Evolutionary conservation across 108 stramenopile species (phyloP).

Genomic region (Pseudonitzschia multiseries): DNA sequence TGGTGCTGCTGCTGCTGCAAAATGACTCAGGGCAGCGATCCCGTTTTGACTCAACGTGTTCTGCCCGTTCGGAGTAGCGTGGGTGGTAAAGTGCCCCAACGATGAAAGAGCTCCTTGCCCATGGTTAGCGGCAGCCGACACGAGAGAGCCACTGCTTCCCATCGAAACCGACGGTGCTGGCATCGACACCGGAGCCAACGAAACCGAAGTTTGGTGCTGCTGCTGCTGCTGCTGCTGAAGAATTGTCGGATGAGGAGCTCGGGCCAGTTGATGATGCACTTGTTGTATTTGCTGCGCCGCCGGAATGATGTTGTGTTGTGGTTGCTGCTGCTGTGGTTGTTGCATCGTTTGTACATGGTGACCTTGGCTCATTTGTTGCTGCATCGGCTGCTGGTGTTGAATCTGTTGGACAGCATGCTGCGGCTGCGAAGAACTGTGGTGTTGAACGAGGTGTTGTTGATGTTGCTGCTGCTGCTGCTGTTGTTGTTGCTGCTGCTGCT

Average conservation of each 20-base stretch:
- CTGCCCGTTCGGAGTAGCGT: neutral
- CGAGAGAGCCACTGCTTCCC: neutral
- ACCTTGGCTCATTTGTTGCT: neutral
- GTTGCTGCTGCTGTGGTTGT: conserved; percentile 1
- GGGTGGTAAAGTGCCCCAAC: conserved; percentile 7
- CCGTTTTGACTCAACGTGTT: conserved; percentile 5
- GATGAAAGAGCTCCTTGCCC: conserved; percentile 2
- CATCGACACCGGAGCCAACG: conserved; percentile 1
- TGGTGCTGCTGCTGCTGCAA: conserved; percentile 15
- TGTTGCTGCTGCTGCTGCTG: conserved; percentile 22
- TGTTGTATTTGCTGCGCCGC: conserved; percentile 3
- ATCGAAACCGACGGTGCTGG: neutral
- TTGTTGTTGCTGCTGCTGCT: conserved; percentile 10
- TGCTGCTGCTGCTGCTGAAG: conserved; percentile 8
- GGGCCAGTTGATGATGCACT: neutral
- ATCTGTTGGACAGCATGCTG: neutral
- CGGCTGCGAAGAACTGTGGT: neutral
- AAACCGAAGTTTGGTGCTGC: neutral
- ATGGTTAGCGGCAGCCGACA: neutral
- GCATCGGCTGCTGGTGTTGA: neutral
- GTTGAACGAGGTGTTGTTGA: neutral
- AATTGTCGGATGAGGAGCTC: neutral
- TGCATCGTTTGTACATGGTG: neutral
- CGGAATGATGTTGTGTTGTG: neutral
- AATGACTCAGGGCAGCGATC: conserved; percentile 4